Evolutionary conservation across 2,329 filamentous ascomycete species (phyloP).

Genomic region (Ploettnerulaceae sp.): DNA sequence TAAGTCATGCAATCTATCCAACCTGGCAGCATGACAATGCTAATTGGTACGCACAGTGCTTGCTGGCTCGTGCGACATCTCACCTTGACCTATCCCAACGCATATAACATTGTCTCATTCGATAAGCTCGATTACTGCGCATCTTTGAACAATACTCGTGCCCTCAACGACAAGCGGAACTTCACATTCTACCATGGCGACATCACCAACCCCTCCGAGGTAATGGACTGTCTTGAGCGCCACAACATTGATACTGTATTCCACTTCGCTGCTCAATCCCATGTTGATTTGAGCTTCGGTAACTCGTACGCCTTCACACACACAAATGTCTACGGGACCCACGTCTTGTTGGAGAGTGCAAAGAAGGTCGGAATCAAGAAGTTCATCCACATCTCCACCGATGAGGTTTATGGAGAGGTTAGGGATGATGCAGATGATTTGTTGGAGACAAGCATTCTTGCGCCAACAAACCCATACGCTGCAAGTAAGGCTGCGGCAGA

Average conservation of each 20-base stretch:
- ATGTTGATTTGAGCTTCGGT: constrained; percentile 77
- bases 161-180: constrained; percentile 62
- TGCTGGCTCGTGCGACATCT: constrained; percentile 81
- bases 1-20: constrained; percentile 40
- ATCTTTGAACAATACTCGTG: constrained; percentile 72
- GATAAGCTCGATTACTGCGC: constrained; percentile 83
- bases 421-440: constrained; percentile 66
- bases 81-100: constrained; percentile 63
- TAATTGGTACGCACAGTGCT: constrained; percentile 52
- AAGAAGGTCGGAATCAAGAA: constrained; percentile 65
- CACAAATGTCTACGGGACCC: constrained; percentile 80
- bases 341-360: constrained; percentile 72
- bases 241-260: constrained; percentile 74
- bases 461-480: constrained; percentile 77
- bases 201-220: constrained; percentile 65
- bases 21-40: constrained; percentile 11
- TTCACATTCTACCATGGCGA: constrained; percentile 79
- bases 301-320: constrained; percentile 79
- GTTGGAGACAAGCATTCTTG: constrained; percentile 67
- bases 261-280: constrained; percentile 81
- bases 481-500: constrained; percentile 78
- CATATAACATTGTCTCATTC: constrained; percentile 77
- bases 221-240: constrained; percentile 64
- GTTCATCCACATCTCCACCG: constrained; percentile 79
- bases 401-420: constrained; percentile 82